Evolutionary conservation across 2,329 filamentous ascomycete genomes (phyloP), one percentile per base, ranked within the genome.

Genomic region (Colletotrichum sp.): DNA sequence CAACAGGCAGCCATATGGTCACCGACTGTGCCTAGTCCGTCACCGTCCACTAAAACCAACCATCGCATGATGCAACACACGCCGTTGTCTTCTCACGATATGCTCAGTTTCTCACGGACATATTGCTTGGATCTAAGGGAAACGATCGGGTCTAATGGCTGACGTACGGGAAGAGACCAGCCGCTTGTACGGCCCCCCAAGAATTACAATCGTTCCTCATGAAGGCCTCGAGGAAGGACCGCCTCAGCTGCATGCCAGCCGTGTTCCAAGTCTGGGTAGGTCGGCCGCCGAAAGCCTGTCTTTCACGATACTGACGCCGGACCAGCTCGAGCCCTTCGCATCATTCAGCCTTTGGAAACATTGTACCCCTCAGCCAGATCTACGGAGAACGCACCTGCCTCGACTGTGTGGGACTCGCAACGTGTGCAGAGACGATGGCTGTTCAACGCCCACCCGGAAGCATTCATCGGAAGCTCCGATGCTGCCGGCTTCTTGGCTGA

Each of bases 371-470:
- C 72, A 10, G 48, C 73, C 3, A 68, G 34, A 13, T 70, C 69
- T 12, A 52, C 67, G 18, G 63, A 71, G n/a, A 55, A 61, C 21
- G 64, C 48, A 13, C 75, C 72, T 36, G 32, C 43, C 12, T 68
- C 65, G 21, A 61, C 75, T 12, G 36, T 67, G 26, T 76, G 39
- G 63, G 61, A 71, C 10, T 68, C 66, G n/a, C 71, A 75, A 32
- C 72, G 72, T 55, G 67, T 73, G 6, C 88, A 90, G 73, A 83
- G 83, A 65, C 84, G 84, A 82, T 92, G 89, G 89, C 85, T 92
- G 5, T 80, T 87, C 60, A 87, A 88, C 57, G 82, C 83, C 36
- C 84, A 89, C n/a, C 90, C 91, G 1, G 88, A 90, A 74, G 88
- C 88, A 4, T 85, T 85, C 68, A 80, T 87, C 66, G 86, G 85